Evolutionary conservation across 352 stramenopile genomes (phyloP).

Genomic region (Globisporangium heterothallicum): DNA sequence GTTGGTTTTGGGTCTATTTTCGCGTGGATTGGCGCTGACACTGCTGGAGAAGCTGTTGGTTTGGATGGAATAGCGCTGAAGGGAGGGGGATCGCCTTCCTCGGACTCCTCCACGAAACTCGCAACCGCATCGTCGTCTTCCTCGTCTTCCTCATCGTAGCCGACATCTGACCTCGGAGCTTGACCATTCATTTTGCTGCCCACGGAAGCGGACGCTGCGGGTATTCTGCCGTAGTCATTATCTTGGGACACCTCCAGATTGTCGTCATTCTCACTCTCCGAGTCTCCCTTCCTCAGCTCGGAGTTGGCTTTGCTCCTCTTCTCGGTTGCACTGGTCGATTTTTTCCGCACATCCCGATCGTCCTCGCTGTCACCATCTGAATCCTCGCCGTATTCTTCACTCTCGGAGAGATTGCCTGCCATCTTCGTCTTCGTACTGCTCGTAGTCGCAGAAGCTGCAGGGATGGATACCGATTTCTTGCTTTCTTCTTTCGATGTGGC

Average conservation of each 20-base stretch:
- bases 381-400: constrained; percentile 7
- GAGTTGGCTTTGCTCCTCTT: too few relatives aligned
- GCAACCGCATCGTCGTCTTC: constrained; percentile 11
- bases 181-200: neutral
- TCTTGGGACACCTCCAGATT: neutral
- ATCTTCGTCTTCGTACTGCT: too few relatives aligned
- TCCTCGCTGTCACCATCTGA: too few relatives aligned
- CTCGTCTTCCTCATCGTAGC: constrained; percentile 7
- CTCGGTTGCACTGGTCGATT: neutral
- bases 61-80: constrained; percentile 8
- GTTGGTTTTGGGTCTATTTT: neutral
- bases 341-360: neutral
- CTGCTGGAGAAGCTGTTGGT: neutral
- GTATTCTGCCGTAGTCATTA: neutral
- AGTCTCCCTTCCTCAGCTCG: neutral
- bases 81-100: constrained; percentile 11
- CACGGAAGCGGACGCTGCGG: neutral
- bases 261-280: constrained; percentile 7
- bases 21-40: neutral
- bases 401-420: constrained; percentile 9
- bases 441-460: too few relatives aligned
- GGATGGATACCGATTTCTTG: too few relatives aligned
- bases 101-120: constrained; percentile 14
- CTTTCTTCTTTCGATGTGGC: too few relatives aligned
- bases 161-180: constrained; percentile 5